Base-by-base conservation (phyloP, 169 alveolate genomes). In the Theileria orientalis region DNA sequence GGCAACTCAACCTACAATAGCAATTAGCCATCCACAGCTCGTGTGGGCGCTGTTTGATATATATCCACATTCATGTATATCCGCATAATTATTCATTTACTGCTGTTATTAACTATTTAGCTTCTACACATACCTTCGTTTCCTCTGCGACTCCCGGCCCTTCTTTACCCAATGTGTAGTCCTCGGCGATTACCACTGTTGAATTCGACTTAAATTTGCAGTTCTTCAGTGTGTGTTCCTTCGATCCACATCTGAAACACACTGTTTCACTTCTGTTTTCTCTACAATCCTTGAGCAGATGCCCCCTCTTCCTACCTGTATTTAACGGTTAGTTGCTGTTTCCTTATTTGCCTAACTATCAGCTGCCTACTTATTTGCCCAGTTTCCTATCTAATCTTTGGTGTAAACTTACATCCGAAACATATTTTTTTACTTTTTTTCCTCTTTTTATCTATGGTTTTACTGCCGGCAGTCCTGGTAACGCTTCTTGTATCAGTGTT, bases 241-340 rank as follows among this genome's bases (percentile, higher is more conserved):
- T 68, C 3, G 92, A 84, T 3, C 92, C 92, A 46, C 92, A 86
- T n/a, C 82, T 67, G 46, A 78, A 86, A 76, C 92, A 86, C 27
- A 79, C 49, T 54, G 52, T 46, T 11, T n/a, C 77, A 2, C 14
- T 35, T 5, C 11, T 33, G 14, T 47, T 69, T 11, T 51, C 82
- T 3, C 42, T 33, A 69, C 87, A 79, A n/a, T 79, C 82, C 57
- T 54, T 56, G 21, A 73, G 51, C 6, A 72, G 52, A 40, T 79
- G 87, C 9, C 87, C 87, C 9, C 80, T 69, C 57, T 79, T 79
- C 25, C 87, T 69, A 29, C 87, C 86, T 78, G 42, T 8, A 21
- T 2, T 7, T 29, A 3, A 19, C 30, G 21, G 3, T 64, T 49
- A 1, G 3, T 1, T 32, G 54, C 16, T 16, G 23, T 14, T 42